Percentiles rank a stretch among this genome's conserved stretches.
These are phyloP conservation scores for Aspergillus fijiensis DNA, from an alignment of 2,329 filamentous ascomycete species.

Conservation along the genomic window DNA sequence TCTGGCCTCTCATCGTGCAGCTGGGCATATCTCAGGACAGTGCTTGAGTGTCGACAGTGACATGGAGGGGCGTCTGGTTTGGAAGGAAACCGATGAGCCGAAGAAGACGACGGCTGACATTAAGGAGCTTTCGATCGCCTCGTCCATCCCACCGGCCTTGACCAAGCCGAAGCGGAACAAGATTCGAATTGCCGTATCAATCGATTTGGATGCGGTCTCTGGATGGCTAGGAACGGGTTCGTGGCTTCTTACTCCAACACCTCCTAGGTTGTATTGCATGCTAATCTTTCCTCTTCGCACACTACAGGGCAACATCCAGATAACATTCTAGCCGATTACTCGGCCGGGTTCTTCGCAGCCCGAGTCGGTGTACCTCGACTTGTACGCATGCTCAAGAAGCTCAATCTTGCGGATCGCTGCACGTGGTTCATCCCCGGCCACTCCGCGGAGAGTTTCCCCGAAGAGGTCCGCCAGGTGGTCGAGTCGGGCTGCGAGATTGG, in stretches of 20 bases:
- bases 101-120: neutral
- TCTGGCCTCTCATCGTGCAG: conserved; percentile 51
- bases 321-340: conserved; percentile 58
- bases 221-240: conserved; percentile 57
- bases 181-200: conserved; percentile 35
- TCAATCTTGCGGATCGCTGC: conserved; percentile 52
- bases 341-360: conserved; percentile 56
- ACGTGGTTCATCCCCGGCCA: conserved; percentile 64
- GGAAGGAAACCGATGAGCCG: conserved; percentile 36
- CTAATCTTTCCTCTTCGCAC: neutral
- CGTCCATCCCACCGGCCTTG: conserved; percentile 17
- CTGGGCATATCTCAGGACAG: conserved; percentile 57
- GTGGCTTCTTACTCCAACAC: conserved; percentile 29
- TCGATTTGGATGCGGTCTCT: conserved; percentile 60
- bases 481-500: conserved; percentile 56
- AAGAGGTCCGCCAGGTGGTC: conserved; percentile 51
- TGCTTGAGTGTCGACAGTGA: conserved; percentile 53
- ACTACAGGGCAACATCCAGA: conserved; percentile 41
- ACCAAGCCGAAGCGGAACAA: conserved; percentile 19
- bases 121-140: neutral
- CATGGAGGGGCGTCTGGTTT: conserved; percentile 53
- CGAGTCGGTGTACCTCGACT: conserved; percentile 58
- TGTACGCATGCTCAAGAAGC: conserved; percentile 54
- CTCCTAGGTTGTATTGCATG: neutral
- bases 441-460: conserved; percentile 58